Percentiles rank a stretch among this genome's conserved stretches.
Evolutionary conservation across 257 asterid genomes (phyloP).

Genomic region (Plantago elongata): DNA sequence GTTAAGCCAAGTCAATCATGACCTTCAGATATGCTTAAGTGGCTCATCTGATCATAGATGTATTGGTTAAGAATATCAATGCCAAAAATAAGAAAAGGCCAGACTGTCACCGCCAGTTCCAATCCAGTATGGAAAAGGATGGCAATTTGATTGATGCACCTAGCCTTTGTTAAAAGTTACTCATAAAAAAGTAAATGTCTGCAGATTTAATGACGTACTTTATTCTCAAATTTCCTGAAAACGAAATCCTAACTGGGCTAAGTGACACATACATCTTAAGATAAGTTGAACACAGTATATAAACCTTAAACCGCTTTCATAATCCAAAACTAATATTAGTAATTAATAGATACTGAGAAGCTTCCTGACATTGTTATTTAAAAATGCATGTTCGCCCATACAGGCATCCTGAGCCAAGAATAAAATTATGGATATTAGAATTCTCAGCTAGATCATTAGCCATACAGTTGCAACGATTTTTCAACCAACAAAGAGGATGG

Average conservation of each 20-base stretch:
- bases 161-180: neutral
- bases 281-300: slow-evolving; percentile 3
- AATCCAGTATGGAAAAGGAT: slow-evolving; percentile 4
- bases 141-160: neutral
- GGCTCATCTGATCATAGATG: too few relatives aligned
- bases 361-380: neutral
- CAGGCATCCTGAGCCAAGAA: neutral
- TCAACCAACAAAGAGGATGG: slow-evolving; percentile 14
- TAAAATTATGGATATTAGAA: neutral
- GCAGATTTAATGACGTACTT: neutral
- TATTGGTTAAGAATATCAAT: too few relatives aligned
- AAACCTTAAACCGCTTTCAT: slow-evolving; percentile 1
- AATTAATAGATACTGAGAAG: neutral
- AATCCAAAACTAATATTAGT: slow-evolving; percentile 1
- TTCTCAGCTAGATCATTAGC: too few relatives aligned
- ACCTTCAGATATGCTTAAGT: too few relatives aligned
- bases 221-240: neutral
- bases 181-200: neutral
- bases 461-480: neutral
- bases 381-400: neutral
- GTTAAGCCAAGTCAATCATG: too few relatives aligned
- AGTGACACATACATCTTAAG: neutral
- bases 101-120: neutral
- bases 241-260: neutral
- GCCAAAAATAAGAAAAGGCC: slow-evolving; percentile 9